phyloP scores from a whole-genome alignment of 371 early-diverging fungal species.

The Mortierella polycephala region DNA sequence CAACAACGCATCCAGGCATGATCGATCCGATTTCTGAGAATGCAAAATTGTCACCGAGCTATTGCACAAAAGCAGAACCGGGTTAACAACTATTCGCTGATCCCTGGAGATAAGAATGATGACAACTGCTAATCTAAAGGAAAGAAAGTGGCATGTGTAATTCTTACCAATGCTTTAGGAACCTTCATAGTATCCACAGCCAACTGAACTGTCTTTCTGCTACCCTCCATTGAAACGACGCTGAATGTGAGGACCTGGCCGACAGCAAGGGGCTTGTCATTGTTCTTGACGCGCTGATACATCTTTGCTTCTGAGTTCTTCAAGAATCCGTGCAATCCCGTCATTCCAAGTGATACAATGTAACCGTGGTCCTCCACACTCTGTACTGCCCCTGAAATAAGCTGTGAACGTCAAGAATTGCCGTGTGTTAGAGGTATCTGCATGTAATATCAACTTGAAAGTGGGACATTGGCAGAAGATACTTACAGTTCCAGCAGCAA shows the following conservation, averaged over 20 bases:
- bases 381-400: conserved; percentile 69
- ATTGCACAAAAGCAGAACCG: not conserved
- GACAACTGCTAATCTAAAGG: too few relatives aligned
- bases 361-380: conserved; percentile 89
- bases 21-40: conserved; percentile 68
- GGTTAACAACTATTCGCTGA: too few relatives aligned
- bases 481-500: conserved; percentile 69
- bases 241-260: conserved; percentile 75
- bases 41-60: conserved; percentile 56
- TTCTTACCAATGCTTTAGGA: conserved; percentile 59
- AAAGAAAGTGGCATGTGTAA: not conserved
- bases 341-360: conserved; percentile 76
- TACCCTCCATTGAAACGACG: conserved; percentile 61
- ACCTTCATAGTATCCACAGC: conserved; percentile 67
- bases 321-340: conserved; percentile 73
- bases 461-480: not conserved
- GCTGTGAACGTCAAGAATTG: conserved; percentile 42
- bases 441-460: not conserved
- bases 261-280: conserved; percentile 61
- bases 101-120: too few relatives aligned
- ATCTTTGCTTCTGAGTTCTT: conserved; percentile 67
- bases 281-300: conserved; percentile 65
- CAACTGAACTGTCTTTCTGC: conserved; percentile 68
- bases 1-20: conserved; percentile 72
- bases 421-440: not conserved